Base-by-base conservation (phyloP, 768 basidiomycete genomes). In the Serendipita sp. region DNA sequence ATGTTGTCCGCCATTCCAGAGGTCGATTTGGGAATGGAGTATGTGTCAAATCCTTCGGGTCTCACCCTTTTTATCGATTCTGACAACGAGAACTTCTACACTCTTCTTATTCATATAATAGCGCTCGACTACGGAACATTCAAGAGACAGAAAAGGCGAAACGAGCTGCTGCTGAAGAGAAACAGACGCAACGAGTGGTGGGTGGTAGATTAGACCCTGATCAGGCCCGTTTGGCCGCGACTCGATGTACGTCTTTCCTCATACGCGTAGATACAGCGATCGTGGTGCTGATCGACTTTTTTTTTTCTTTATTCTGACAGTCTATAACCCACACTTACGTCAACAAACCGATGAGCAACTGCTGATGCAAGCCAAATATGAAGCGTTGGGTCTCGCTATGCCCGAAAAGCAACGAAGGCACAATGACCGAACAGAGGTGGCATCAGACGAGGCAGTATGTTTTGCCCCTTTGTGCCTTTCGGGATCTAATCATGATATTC, bases 1-100 rank as follows among this genome's bases (percentile, higher is more conserved):
- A 99, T 98, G 96, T 78, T 99, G 62, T 97, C 94, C 16, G 92
- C 90, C 38, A 98, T 99, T 68, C 96, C 95, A 0, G 96, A 98
- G 70, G 92, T 98, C 7, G 95, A 99, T 72, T 79, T 99, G 3
- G 96, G 96, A 62, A 96, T 98, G 87, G 93, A 99, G 94, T 97
- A 68, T 68, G 90, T 84, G 16, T 3, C 44, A 48, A 7, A 34
- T 50, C 11, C 2, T 2, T 31, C 56, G 24, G 14, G 3, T 38
- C 14, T 38, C 34, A 38, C 14, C 34, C 34, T 14, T 2, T 38
- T 61, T 43, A 31, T 38, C n/a, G n/a, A 38, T 5, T 14, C 34
- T 38, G 34, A 38, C 34, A 38, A 38, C n/a, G n/a, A n/a, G n/a
- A 38, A 38, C 26, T n/a, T 34, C 7, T 43, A 53, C 0, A 7